phyloP scores from a whole-genome alignment of 129 eudicot genomes.

The Calendula officinalis region DNA sequence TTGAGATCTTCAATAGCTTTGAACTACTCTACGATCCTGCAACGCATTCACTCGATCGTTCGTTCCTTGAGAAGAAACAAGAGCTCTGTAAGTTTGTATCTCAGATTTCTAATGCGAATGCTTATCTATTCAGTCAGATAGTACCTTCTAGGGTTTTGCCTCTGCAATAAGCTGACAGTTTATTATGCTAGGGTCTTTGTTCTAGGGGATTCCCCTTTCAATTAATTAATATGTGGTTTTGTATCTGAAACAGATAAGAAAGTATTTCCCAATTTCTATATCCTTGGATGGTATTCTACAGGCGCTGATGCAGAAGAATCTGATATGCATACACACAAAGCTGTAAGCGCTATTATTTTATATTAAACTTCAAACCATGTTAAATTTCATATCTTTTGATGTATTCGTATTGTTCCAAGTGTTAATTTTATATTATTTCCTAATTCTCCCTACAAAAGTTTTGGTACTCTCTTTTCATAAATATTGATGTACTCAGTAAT shows the following conservation, averaged over 20 bases:
- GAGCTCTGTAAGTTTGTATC: slow-evolving; percentile 73
- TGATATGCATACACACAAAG: slow-evolving; percentile 89
- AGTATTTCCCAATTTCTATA: slow-evolving; percentile 84
- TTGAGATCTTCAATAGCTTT: slow-evolving; percentile 96
- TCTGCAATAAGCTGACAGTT: background rate
- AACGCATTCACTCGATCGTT: slow-evolving; percentile 72
- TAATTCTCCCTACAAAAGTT: background rate
- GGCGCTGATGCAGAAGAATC: slow-evolving; percentile 93
- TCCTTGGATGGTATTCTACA: slow-evolving; percentile 97
- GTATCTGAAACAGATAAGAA: slow-evolving; percentile 69
- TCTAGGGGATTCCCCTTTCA: background rate
- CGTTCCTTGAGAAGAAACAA: slow-evolving; percentile 84
- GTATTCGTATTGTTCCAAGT: background rate
- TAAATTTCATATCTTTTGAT: background rate
- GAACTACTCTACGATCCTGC: slow-evolving; percentile 69
- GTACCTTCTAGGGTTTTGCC: slow-evolving; percentile 15
- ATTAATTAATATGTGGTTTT: slow-evolving; percentile 1
- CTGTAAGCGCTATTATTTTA: slow-evolving; percentile 45
- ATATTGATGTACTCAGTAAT: background rate
- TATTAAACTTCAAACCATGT: background rate
- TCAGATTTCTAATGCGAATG: background rate
- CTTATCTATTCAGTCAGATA: no score
- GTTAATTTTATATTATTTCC: background rate
- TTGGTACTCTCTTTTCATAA: background rate
- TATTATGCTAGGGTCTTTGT: slow-evolving; percentile 5